phyloP scores from a whole-genome alignment of 352 stramenopile genomes.

The Pythium utonaiense region DNA sequence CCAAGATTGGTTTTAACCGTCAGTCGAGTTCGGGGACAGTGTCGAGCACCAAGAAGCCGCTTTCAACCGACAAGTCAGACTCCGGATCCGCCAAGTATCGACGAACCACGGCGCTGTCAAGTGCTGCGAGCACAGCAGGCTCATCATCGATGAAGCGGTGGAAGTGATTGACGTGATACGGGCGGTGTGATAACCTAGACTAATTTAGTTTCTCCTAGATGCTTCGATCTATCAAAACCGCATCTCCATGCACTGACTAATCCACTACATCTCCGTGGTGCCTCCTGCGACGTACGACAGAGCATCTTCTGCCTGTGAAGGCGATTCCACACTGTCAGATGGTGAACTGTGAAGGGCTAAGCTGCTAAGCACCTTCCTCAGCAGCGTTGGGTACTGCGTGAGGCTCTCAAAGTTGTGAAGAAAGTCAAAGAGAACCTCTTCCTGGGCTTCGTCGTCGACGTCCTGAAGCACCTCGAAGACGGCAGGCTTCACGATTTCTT shows the following conservation, averaged over 20 bases:
- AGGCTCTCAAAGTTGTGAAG: constrained; percentile 75
- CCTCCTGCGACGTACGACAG: constrained; percentile 2
- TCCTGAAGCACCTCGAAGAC: constrained; percentile 71
- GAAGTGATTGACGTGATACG: constrained; percentile 12
- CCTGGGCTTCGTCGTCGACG: constrained; percentile 38
- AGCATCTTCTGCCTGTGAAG: background rate
- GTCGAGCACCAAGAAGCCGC: constrained; percentile 4
- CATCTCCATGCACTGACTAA: too few relatives aligned
- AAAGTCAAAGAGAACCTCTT: constrained; percentile 78
- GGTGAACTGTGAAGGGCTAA: constrained; percentile 3
- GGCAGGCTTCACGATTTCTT: constrained; percentile 70
- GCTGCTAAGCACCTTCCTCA: constrained; percentile 52
- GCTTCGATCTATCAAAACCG: too few relatives aligned
- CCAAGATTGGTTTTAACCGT: constrained; percentile 7
- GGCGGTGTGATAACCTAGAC: background rate
- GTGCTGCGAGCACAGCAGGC: constrained; percentile 8
- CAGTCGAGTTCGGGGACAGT: constrained; percentile 8
- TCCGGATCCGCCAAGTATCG: constrained; percentile 9
- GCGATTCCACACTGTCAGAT: background rate
- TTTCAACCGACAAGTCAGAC: constrained; percentile 9
- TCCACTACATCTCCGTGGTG: constrained; percentile 18
- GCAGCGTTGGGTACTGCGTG: constrained; percentile 52
- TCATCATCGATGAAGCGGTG: constrained; percentile 11
- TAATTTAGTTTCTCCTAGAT: constrained; percentile 5
- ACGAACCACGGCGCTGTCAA: constrained; percentile 9